Evolutionary conservation across 257 asterid genomes (phyloP), one percentile per base, ranked within the genome.

Genomic region (Oldenlandia corymbosa): DNA sequence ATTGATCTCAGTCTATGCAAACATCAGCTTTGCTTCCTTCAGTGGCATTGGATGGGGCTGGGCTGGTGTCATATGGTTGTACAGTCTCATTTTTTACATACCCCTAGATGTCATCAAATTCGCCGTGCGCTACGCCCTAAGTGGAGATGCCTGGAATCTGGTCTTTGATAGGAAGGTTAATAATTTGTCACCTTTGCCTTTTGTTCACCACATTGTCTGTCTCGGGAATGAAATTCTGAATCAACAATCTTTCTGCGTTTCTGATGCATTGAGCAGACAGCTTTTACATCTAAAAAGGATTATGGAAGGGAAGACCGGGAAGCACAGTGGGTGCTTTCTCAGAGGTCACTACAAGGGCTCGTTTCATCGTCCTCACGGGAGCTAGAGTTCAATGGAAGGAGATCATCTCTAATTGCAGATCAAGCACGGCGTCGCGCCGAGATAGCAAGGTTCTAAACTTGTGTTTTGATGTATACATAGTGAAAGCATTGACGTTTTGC

Each of bases 31-130:
- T 43, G 79, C 79, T 49, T 23, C 66, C 54, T 56, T 70, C 42
- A 75, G 67, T 2, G 73, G 76, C 63, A 70, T 74, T 7, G 72
- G 79, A 1, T 74, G 79, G 79, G 73, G 76, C 14, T 70, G 73
- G 79, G 73, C 79, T 21, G 79, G 79, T 17, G 50, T 75, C 13
- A 75, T 75, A 75, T 75, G 79, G 79, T 30, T 75, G 50, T 75
- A 66, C 57, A 75, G 73, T 61, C 73, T 66, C 11, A 42, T 65
- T 21, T 75, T 66, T 39, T 75, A 66, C 58, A 27, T 70, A 17
- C 79, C 76, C 32, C 58, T 75, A 18, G 80, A 75, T 58, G 26
- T 71, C 9, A 66, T 75, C 55, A 75, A 75, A 46, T 62, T 71
- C 55, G 5, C 26, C 7, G 70, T 67, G 18, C 64, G 64, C 47